phyloP scores from a whole-genome alignment of 495 filamentous ascomycete species.

The Bacidia rubella region DNA sequence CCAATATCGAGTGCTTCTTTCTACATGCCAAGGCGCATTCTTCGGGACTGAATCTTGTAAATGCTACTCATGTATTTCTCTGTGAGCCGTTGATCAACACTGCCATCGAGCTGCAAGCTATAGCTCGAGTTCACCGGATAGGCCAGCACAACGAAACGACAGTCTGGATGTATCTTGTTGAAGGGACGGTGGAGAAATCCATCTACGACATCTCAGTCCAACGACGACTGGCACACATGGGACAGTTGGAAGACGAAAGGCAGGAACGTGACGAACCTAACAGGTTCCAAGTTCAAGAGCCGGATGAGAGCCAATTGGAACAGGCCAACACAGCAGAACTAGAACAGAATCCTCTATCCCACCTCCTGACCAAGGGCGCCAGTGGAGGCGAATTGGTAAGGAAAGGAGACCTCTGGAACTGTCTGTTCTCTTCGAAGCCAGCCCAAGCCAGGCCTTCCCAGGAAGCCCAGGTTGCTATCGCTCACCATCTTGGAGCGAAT shows the following conservation, averaged over 20 bases:
- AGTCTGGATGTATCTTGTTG: slow-evolving; percentile 87
- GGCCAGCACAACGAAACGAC: slow-evolving; percentile 78
- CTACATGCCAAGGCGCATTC: slow-evolving; percentile 80
- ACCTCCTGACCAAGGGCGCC: slow-evolving; percentile 53
- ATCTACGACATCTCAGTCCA: slow-evolving; percentile 77
- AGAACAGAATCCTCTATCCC: slow-evolving; percentile 49
- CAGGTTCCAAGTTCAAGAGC: slow-evolving; percentile 21
- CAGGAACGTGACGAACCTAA: too few relatives aligned
- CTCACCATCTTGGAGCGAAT: slow-evolving; percentile 32
- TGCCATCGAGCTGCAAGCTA: slow-evolving; percentile 84
- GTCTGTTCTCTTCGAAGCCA: slow-evolving; percentile 47
- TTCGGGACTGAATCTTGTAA: slow-evolving; percentile 77
- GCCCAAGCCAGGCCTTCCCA: slow-evolving; percentile 8
- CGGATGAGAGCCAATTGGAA: slow-evolving; percentile 50
- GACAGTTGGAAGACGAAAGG: slow-evolving; percentile 22
- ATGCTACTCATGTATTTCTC: slow-evolving; percentile 86
- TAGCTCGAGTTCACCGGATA: slow-evolving; percentile 87
- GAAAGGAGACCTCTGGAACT: slow-evolving; percentile 75
- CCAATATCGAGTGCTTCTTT: slow-evolving; percentile 67
- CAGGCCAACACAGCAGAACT: slow-evolving; percentile 73
- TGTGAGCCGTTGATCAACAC: slow-evolving; percentile 90
- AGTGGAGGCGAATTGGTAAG: slow-evolving; percentile 71
- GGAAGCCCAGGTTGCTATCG: slow-evolving; percentile 29
- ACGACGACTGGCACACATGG: slow-evolving; percentile 64
- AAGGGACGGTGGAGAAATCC: slow-evolving; percentile 76